phyloP scores from a whole-genome alignment of 208 protist species.

The Wallacemonas collosoma region DNA sequence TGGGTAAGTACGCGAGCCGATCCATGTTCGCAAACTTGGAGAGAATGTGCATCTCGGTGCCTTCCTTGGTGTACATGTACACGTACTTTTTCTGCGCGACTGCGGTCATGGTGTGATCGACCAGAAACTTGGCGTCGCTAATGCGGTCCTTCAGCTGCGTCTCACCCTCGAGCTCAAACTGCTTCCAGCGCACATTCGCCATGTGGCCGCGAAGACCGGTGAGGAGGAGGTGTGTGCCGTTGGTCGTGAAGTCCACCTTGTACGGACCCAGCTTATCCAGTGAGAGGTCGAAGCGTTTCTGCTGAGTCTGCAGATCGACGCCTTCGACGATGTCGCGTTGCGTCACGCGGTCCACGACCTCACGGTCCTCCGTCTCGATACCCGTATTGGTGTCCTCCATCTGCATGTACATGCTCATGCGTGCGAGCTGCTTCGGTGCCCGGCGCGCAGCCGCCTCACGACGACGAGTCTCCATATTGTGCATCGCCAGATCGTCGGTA shows the following conservation, averaged over 20 bases:
- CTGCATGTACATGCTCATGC: constrained; percentile 67
- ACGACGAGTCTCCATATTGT: constrained; percentile 53
- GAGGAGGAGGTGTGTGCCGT: constrained; percentile 94
- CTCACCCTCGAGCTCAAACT: constrained; percentile 92
- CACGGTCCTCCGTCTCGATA: constrained; percentile 78
- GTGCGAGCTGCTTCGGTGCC: constrained; percentile 69
- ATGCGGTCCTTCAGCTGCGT: constrained; percentile 94
- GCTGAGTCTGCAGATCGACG: constrained; percentile 93
- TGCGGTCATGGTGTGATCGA: constrained; percentile 98
- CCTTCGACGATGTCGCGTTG: constrained; percentile 89
- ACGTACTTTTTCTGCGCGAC: constrained; percentile 99
- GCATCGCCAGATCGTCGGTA: constrained; percentile 68
- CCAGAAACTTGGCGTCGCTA: constrained; percentile 94
- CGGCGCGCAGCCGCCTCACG: constrained; percentile 58
- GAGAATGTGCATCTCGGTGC: constrained; percentile 97
- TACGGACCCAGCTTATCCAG: constrained; percentile 96
- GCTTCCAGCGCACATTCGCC: constrained; percentile 95
- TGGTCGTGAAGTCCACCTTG: constrained; percentile 91
- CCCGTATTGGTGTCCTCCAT: constrained; percentile 70
- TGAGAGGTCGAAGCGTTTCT: constrained; percentile 93
- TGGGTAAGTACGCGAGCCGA: constrained; percentile 95
- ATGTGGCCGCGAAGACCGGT: constrained; percentile 96
- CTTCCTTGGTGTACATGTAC: constrained; percentile 99
- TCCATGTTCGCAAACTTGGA: constrained; percentile 95
- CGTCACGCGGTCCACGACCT: constrained; percentile 93